A percentile compares a stretch with the other conserved stretches of the same genome.
Conservation (phyloP, 2,329 filamentous ascomycete genomes). For the Nigrospora sphaerica region DNA sequence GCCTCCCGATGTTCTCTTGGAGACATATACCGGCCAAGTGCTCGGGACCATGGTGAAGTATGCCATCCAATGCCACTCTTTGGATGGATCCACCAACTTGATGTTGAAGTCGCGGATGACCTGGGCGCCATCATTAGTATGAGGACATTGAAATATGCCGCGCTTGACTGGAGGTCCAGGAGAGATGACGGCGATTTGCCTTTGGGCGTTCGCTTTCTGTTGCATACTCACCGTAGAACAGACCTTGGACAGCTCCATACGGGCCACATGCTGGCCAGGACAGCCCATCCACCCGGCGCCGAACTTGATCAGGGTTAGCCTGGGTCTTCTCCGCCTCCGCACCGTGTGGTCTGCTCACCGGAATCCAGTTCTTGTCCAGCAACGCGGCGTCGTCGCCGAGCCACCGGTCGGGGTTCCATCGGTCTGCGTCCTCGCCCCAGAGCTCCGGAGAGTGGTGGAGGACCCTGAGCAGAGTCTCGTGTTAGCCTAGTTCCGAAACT, state of each 20-base stretch:
- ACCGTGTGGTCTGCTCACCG: neutral
- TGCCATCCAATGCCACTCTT: slow-evolving; percentile 1
- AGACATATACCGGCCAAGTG: slow-evolving; percentile 9
- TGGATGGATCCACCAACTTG: neutral
- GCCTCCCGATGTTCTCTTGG: neutral
- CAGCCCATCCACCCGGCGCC: neutral
- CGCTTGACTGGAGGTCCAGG: neutral
- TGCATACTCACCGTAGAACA: neutral
- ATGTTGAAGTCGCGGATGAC: slow-evolving; percentile 1
- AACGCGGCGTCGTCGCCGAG: neutral
- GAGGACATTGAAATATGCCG: neutral
- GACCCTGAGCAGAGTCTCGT: neutral
- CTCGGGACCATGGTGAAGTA: slow-evolving; percentile 6
- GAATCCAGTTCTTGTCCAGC: slow-evolving; percentile 2
- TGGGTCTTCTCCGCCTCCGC: neutral
- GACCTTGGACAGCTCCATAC: slow-evolving; percentile 3
- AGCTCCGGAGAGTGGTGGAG: neutral
- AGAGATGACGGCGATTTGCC: neutral
- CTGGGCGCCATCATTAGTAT: neutral
- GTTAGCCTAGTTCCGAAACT: no score
- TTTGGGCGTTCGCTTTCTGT: neutral
- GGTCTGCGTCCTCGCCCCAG: slow-evolving; percentile 2
- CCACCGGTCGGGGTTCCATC: slow-evolving; percentile 3
- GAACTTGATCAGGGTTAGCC: neutral
- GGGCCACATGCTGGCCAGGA: slow-evolving; percentile 3